phyloP scores from a whole-genome alignment of 805 yeast species.

The Komagataella mondaviorum region DNA sequence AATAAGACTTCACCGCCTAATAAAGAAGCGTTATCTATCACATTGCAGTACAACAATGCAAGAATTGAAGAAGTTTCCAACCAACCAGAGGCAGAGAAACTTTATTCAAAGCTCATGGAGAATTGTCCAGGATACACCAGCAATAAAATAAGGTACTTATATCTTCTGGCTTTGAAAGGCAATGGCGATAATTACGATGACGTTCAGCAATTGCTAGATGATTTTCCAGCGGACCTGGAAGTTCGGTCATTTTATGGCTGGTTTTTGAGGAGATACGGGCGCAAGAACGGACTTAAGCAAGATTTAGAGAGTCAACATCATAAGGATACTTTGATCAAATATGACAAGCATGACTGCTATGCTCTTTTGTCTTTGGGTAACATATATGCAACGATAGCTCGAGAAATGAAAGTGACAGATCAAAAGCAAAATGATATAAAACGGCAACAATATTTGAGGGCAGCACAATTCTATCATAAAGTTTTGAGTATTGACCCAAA shows the following conservation, averaged over 20 bases:
- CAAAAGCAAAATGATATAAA: conserved; percentile 36
- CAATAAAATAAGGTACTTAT: conserved; percentile 61
- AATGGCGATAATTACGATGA: conserved; percentile 37
- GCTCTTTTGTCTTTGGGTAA: conserved; percentile 87
- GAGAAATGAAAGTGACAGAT: conserved; percentile 45
- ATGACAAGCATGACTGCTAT: conserved; percentile 79
- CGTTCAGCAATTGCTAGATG: conserved; percentile 37
- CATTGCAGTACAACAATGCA: conserved; percentile 63
- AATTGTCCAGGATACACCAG: conserved; percentile 58
- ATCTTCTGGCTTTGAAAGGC: conserved; percentile 39
- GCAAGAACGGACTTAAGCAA: conserved; percentile 28
- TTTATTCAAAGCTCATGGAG: conserved; percentile 44
- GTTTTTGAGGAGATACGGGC: conserved; percentile 56
- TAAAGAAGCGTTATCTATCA: conserved; percentile 19
- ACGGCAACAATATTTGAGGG: conserved; percentile 69
- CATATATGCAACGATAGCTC: conserved; percentile 69
- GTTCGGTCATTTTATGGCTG: conserved; percentile 88
- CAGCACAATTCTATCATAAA: conserved; percentile 86
- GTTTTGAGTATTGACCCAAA: conserved; percentile 72
- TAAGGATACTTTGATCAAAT: conserved; percentile 70
- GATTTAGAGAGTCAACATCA: conserved; percentile 65
- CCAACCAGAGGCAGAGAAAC: conserved; percentile 14
- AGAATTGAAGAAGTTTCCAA: conserved; percentile 30
- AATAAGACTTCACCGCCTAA: conserved; percentile 5
- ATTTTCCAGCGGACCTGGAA: conserved; percentile 54